A percentile compares a stretch with the other conserved stretches of the same genome.
These are phyloP conservation scores for Suillus brevipes DNA, from an alignment of 768 basidiomycete species.

Conservation along the genomic window DNA sequence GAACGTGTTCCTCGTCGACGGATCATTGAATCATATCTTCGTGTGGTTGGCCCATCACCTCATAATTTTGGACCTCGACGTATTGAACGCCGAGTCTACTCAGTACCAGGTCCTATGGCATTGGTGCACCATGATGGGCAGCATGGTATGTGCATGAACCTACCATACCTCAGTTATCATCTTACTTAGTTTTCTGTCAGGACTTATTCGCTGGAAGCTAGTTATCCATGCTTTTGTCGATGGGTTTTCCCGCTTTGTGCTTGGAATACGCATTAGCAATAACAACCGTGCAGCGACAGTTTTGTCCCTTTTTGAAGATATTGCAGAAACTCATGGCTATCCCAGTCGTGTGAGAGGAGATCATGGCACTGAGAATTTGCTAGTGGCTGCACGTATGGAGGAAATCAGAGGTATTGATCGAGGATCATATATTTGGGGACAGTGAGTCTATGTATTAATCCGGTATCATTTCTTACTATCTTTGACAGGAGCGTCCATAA, in stretches of 20 bases:
- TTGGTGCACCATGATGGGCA: constrained; percentile 1
- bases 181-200: constrained; percentile 10
- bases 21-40: too few species aligned
- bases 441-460: constrained; percentile 17
- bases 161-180: constrained; percentile 15
- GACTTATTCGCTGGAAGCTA: constrained; percentile 25
- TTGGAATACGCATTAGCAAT: constrained; percentile 34
- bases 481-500: constrained; percentile 24
- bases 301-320: constrained; percentile 13
- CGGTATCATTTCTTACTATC: neutral
- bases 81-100: neutral
- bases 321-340: constrained; percentile 24
- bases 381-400: constrained; percentile 29
- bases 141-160: neutral
- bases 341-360: constrained; percentile 37
- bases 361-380: constrained; percentile 11
- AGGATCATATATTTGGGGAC: constrained; percentile 41
- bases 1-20: too few species aligned
- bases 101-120: neutral
- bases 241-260: constrained; percentile 27
- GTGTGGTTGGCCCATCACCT: too few species aligned
- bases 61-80: too few species aligned
- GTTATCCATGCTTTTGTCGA: constrained; percentile 31
- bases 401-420: constrained; percentile 13
- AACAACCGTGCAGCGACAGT: constrained; percentile 36